Base-by-base conservation (phyloP, 2,329 filamentous ascomycete species). In the Ceratocystis albifundus region DNA sequence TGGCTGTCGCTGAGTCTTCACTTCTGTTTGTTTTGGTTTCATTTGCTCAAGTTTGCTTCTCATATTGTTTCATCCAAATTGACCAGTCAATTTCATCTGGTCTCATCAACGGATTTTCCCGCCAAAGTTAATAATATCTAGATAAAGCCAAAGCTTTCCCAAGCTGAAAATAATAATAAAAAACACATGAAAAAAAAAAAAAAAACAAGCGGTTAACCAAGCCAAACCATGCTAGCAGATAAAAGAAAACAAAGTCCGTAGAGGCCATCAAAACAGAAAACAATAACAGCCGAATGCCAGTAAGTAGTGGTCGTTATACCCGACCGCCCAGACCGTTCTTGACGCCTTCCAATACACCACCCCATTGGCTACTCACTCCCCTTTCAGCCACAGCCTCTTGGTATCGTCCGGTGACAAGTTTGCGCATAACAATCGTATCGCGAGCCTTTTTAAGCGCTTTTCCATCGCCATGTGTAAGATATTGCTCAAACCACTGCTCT, bases 361-460 rank as follows among this genome's bases (percentile, higher is more conserved):
- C 78, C 81, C 80, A 83, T 10, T 77, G 75, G 0, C 78, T 77
- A 59, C 76, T 76, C 3, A 75, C 70, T 61, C 73, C 74, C 68
- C 79, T 77, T 66, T 81, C 76, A 2, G 75, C 72, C 2, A 80
- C 72, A 15, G 78, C 75, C 22, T 82, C 81, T 1, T 73, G 73
- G 65, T 85, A 78, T 66, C 79, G 83, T 12, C 88, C 87, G 10
- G 81, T 86, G 0, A 86, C 85, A 69, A 94, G 84, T 69, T 81
- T 84, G 70, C 88, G 83, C 80, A 91, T 87, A 70, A 90, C 79
- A 1, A 91, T 78, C 0, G 88, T 89, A 71, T 93, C 89, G 72
- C 84, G 86, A 2, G 88, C 85, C 28, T 82, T 83, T 69, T 82
- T 84, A 6, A 88, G 76, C 53, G 78, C 80, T 71, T 84, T 84